phyloP scores from a whole-genome alignment of 495 filamentous ascomycete species.

The Penicillium pulvis region DNA sequence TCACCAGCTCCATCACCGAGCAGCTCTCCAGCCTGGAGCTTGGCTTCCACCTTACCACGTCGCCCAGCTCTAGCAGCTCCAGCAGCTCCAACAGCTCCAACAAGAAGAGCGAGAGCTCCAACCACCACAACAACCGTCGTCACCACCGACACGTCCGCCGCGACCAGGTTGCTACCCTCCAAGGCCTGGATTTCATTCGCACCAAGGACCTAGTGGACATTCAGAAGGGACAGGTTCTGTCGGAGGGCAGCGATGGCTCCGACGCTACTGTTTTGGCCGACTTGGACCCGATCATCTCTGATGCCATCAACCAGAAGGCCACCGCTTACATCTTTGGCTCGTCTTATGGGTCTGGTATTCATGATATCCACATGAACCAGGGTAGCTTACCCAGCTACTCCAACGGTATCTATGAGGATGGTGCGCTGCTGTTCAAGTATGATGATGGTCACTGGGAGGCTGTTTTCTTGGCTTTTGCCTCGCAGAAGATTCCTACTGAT shows the following conservation, averaged over 20 bases:
- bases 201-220: slow-evolving; percentile 26
- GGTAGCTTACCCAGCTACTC: slow-evolving; percentile 35
- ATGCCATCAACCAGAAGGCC: slow-evolving; percentile 35
- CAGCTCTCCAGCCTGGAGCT: slow-evolving; percentile 19
- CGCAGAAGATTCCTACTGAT: slow-evolving; percentile 27
- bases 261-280: slow-evolving; percentile 39
- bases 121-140: neutral
- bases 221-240: slow-evolving; percentile 20
- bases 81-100: neutral
- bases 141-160: slow-evolving; percentile 16
- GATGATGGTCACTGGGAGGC: slow-evolving; percentile 29
- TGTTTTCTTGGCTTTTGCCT: slow-evolving; percentile 30
- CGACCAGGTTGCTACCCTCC: slow-evolving; percentile 14
- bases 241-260: slow-evolving; percentile 18
- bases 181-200: slow-evolving; percentile 31
- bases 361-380: slow-evolving; percentile 51
- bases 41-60: slow-evolving; percentile 26
- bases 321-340: slow-evolving; percentile 38
- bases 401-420: slow-evolving; percentile 43
- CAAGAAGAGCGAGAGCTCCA: neutral
- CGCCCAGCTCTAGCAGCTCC: slow-evolving; percentile 8
- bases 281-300: slow-evolving; percentile 36
- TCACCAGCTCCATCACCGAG: slow-evolving; percentile 27
- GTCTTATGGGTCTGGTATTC: slow-evolving; percentile 39
- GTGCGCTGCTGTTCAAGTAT: slow-evolving; percentile 42